Conservation (phyloP, 306 rosid genomes). For the Prunus dulcis region DNA sequence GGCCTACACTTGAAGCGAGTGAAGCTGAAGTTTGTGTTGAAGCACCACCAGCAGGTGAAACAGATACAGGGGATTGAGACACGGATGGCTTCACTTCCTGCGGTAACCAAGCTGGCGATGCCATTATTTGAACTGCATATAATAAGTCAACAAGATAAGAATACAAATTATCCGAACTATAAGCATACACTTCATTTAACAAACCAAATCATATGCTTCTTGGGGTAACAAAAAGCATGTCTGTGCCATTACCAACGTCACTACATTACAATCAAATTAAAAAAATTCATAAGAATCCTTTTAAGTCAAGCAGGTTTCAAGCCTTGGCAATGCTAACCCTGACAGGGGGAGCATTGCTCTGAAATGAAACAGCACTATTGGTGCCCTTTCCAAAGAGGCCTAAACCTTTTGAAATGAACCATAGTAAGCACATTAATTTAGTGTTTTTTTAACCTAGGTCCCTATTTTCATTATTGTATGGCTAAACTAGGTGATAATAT, state of each 20-base stretch:
- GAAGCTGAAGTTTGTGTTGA: not conserved
- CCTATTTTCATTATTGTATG: not conserved
- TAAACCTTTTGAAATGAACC: not conserved
- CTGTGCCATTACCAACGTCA: not conserved
- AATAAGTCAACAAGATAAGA: not conserved
- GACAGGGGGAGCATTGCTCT: not conserved
- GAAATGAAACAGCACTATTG: not conserved
- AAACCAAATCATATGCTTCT: not conserved
- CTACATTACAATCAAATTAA: not conserved
- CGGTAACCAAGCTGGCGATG: constrained; percentile 49
- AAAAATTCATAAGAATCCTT: too few relatives aligned
- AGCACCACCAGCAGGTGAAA: constrained; percentile 4
- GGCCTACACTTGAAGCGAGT: constrained; percentile 2
- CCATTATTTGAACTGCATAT: constrained; percentile 41
- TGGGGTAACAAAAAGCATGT: not conserved
- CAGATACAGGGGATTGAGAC: not conserved
- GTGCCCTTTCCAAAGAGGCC: not conserved
- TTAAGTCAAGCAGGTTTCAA: too few relatives aligned
- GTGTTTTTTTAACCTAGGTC: not conserved
- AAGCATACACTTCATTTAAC: not conserved
- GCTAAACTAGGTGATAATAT: not conserved
- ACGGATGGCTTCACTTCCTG: constrained; percentile 31
- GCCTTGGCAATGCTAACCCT: not conserved
- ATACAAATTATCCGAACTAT: not conserved
- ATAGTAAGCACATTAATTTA: not conserved